Evolutionary conservation across 2,329 filamentous ascomycete genomes (phyloP), one percentile per base, ranked within the genome.

Genomic region (Microascus cirrosus): DNA sequence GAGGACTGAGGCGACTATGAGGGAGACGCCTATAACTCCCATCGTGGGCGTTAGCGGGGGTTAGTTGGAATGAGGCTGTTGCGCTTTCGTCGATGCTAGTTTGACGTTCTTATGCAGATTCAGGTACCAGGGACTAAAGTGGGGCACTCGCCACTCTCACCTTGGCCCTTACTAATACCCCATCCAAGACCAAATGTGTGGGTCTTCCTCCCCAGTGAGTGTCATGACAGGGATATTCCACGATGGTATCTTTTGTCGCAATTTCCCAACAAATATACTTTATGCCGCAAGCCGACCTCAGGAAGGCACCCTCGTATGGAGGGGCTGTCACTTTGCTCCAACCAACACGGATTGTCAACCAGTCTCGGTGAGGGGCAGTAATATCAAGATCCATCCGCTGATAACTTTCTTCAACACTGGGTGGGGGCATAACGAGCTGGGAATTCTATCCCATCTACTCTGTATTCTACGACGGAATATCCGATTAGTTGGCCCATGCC

Each of bases 1-100:
- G 53, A 85, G 75, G 58, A 85, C 70, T 0, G 83, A 83, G 51
- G 78, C 83, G 62, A 86, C 68, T 64, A 86, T 74, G 61, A 87
- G 73, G n/a, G 83, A 83, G 61, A 85, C 69, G 62, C 81, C 83
- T 61, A 86, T 64, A 64, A 83, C 68, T 61, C 74, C 79, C 81
- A 85, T 85, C 57, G 58, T 64, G 20, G 45, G 45, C 20, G 20
- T 50, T 20, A 20, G 45, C 18, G 18, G n/a, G n/a, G n/a, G n/a
- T n/a, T 34, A 11, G 15, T 34, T 8, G n/a, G 28, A 20, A 45
- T n/a, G n/a, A 34, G 34, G 34, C 35, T 4, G 52, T 20, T 34
- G 52, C 12, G 52, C 5, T 20, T 24, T 54, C 32, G 52, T 18
- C 13, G 8, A 18, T 54, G 20, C 24, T 22, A 6, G 39, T 45